Percentiles rank a stretch among this genome's conserved stretches.
Evolutionary conservation across 768 basidiomycete species (phyloP).

Genomic region (Suillus variegatus): DNA sequence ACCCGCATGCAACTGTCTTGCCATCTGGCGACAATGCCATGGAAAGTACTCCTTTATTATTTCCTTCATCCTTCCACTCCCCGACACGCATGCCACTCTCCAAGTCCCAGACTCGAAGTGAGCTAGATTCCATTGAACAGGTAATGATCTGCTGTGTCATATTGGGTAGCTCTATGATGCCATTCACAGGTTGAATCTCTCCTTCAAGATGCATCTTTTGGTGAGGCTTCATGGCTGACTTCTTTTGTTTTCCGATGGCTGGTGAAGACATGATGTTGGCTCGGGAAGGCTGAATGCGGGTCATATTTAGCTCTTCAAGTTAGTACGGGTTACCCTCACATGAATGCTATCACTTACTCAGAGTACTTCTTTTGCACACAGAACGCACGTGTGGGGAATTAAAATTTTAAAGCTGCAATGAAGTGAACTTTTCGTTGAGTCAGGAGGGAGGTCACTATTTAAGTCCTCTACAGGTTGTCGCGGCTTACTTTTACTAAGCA

Average conservation of each 20-base stretch:
- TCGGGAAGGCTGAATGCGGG: neutral
- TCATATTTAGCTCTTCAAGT: neutral
- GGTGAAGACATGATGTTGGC: neutral
- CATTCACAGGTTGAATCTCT: neutral
- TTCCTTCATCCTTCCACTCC: neutral
- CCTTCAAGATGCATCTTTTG: neutral
- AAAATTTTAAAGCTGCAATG: neutral
- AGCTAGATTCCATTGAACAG: neutral
- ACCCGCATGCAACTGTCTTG: slow-evolving; percentile 5
- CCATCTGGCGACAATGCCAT: slow-evolving; percentile 1
- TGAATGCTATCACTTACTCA: neutral
- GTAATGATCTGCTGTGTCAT: neutral
- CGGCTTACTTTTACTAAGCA: no score
- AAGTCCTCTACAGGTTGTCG: neutral
- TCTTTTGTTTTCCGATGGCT: neutral
- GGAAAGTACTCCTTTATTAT: neutral
- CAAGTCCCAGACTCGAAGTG: neutral
- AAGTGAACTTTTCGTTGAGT: neutral
- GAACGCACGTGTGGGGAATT: neutral
- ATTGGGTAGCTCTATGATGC: neutral
- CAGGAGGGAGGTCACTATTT: neutral
- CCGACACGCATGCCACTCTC: neutral
- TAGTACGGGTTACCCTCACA: neutral
- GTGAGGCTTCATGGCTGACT: neutral
- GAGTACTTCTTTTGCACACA: neutral